Percentiles rank a stretch among this genome's conserved stretches.
Evolutionary conservation across 2,329 filamentous ascomycete genomes (phyloP).

Genomic region (Neonectria sp.): DNA sequence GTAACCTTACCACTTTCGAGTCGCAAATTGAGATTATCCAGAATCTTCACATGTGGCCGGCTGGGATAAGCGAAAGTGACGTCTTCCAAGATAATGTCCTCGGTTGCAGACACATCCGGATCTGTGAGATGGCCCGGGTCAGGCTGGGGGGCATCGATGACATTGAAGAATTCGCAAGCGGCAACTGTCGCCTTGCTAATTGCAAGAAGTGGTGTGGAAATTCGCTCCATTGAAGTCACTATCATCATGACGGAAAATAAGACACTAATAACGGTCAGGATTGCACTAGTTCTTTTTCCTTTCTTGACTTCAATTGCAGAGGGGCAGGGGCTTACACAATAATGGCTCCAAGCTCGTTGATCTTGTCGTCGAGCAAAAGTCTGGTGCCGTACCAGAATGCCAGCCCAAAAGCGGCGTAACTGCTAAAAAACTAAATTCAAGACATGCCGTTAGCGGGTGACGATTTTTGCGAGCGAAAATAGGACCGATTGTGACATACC

Average conservation of each 20-base stretch:
- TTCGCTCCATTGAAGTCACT: too few relatives aligned
- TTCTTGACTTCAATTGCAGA: too few relatives aligned
- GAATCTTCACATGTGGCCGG: conserved; percentile 59
- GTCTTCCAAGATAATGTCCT: conserved; percentile 47
- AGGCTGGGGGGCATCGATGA: conserved; percentile 20
- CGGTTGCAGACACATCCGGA: background rate
- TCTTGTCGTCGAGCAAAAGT: too few relatives aligned
- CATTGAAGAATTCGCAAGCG: conserved; percentile 21
- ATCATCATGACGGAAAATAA: too few relatives aligned
- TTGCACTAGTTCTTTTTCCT: too few relatives aligned
- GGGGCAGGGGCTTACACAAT: too few relatives aligned
- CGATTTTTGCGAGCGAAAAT: too few relatives aligned
- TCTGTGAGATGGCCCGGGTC: background rate
- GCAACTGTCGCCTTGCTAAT: conserved; percentile 16
- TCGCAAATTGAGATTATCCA: conserved; percentile 53
- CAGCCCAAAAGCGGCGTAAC: conserved; percentile 17
- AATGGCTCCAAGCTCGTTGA: too few relatives aligned
- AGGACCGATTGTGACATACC: too few relatives aligned
- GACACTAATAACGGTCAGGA: too few relatives aligned
- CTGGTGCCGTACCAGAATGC: conserved; percentile 33
- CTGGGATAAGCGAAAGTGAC: conserved; percentile 67
- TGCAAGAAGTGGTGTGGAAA: background rate
- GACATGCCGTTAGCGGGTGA: too few relatives aligned
- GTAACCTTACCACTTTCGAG: conserved; percentile 62
- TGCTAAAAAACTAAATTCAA: conserved; percentile 21